These are phyloP conservation scores for Pulicaria dysenterica DNA, from an alignment of 129 eudicot species.

Conservation along the genomic window DNA sequence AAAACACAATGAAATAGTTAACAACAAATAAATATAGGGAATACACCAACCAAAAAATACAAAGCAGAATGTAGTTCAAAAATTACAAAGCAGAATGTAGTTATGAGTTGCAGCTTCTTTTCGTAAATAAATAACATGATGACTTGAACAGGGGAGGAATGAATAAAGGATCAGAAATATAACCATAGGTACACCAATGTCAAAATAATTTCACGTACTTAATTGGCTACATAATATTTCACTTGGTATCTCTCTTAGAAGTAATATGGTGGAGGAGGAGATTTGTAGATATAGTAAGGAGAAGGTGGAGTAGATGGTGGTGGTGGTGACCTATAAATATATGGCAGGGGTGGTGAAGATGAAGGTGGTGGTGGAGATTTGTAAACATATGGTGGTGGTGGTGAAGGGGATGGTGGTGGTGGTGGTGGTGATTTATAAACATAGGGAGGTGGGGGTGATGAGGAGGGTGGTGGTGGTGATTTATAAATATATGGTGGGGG, in stretches of 20 bases:
- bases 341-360: slow-evolving; percentile 10
- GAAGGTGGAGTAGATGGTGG: slow-evolving; percentile 25
- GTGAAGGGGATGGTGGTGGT: slow-evolving; percentile 5
- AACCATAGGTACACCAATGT: not conserved
- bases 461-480: slow-evolving; percentile 18
- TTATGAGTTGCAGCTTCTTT: not conserved
- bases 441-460: slow-evolving; percentile 6
- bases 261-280: slow-evolving; percentile 8
- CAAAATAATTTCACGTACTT: not conserved
- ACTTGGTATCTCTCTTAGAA: slow-evolving; percentile 5
- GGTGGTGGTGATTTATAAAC: slow-evolving; percentile 18
- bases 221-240: not conserved
- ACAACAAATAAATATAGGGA: not conserved
- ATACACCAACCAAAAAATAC: not conserved
- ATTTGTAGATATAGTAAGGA: not conserved
- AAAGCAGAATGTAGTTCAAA: slow-evolving; percentile 9
- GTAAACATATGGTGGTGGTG: slow-evolving; percentile 9
- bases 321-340: slow-evolving; percentile 7
- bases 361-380: slow-evolving; percentile 25
- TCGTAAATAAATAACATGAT: not conserved
- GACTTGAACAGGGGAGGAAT: not conserved
- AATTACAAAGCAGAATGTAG: slow-evolving; percentile 12
- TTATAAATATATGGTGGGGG: slow-evolving; percentile 1
- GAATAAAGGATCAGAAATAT: not conserved
- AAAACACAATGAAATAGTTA: not conserved